phyloP scores from a whole-genome alignment of 768 basidiomycete species.

The Auriscalpium microsporum region DNA sequence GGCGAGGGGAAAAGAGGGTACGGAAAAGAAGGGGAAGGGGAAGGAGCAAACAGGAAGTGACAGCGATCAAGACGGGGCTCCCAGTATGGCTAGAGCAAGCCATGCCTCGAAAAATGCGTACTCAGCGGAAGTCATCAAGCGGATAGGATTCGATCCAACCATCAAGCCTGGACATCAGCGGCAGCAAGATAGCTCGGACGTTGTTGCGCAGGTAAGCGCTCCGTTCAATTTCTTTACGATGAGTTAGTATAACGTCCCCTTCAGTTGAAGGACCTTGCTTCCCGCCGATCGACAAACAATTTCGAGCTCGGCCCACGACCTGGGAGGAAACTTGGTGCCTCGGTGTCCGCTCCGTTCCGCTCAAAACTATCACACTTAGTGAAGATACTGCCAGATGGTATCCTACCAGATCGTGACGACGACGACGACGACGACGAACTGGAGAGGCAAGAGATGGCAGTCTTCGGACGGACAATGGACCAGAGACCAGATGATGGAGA shows the following conservation, averaged over 20 bases:
- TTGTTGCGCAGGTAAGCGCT: constrained; percentile 50
- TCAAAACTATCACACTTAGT: constrained; percentile 3
- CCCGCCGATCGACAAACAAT: constrained; percentile 39
- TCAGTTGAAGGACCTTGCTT: constrained; percentile 51
- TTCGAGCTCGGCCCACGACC: constrained; percentile 56
- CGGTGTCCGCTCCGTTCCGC: constrained; percentile 1
- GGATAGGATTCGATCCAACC: constrained; percentile 75
- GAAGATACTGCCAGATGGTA: constrained; percentile 7
- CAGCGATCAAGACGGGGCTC: constrained; percentile 9
- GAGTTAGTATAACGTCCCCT: not conserved
- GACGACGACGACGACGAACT: constrained; percentile 27
- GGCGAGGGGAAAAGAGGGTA: constrained; percentile 7
- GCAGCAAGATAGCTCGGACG: constrained; percentile 27
- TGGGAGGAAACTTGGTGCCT: constrained; percentile 31
- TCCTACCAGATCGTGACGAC: constrained; percentile 20
- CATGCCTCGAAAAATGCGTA: constrained; percentile 40
- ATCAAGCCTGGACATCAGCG: constrained; percentile 41
- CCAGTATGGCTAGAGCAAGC: constrained; percentile 13
- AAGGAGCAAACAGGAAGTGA: constrained; percentile 13
- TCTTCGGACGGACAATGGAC: constrained; percentile 7
- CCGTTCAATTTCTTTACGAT: not conserved
- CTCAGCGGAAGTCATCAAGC: constrained; percentile 57
- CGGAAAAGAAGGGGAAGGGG: constrained; percentile 11
- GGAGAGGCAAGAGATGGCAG: constrained; percentile 10
- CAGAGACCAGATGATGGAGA: not conserved